Percentiles rank a stretch among this genome's conserved stretches.
phyloP scores from a whole-genome alignment of 2,329 filamentous ascomycete species.

The Cordyceps fumosorosea region DNA sequence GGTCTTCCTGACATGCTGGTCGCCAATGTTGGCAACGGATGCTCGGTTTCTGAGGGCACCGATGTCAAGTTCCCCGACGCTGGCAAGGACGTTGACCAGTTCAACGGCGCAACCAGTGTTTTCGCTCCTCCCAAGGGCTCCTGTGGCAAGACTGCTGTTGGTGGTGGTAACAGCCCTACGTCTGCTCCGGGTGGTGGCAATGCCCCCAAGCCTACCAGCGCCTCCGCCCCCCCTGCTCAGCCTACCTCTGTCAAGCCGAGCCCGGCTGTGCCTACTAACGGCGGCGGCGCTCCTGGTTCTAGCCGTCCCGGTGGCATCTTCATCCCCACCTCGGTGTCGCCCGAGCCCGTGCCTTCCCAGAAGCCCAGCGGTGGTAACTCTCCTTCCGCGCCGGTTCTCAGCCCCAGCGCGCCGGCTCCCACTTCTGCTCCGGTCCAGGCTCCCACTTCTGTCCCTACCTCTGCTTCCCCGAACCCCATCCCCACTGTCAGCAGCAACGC shows the following conservation, averaged over 20 bases:
- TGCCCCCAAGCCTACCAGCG: slow-evolving; percentile 15
- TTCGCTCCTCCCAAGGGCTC: slow-evolving; percentile 22
- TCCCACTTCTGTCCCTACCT: background rate
- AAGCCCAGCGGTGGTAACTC: background rate
- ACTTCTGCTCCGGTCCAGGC: slow-evolving; percentile 14
- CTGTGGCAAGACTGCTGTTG: slow-evolving; percentile 19
- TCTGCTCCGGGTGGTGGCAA: slow-evolving; percentile 15
- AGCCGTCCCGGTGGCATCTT: slow-evolving; percentile 14
- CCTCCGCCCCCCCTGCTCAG: background rate
- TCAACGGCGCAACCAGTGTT: slow-evolving; percentile 32
- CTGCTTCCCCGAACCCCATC: slow-evolving; percentile 9
- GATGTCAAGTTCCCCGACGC: slow-evolving; percentile 54
- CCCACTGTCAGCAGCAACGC: too few relatives aligned
- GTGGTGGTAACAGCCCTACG: slow-evolving; percentile 15
- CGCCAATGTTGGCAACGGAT: slow-evolving; percentile 59
- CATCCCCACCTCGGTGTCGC: background rate
- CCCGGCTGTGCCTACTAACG: slow-evolving; percentile 1
- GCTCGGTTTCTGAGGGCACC: slow-evolving; percentile 46
- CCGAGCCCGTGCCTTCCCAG: background rate
- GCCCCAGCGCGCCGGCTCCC: slow-evolving; percentile 4
- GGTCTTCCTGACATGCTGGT: slow-evolving; percentile 65
- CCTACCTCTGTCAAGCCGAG: background rate
- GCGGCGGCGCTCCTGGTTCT: background rate
- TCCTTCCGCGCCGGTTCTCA: background rate
- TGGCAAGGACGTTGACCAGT: slow-evolving; percentile 47